phyloP scores from a whole-genome alignment of 257 asterid genomes.

The Rhazya stricta region DNA sequence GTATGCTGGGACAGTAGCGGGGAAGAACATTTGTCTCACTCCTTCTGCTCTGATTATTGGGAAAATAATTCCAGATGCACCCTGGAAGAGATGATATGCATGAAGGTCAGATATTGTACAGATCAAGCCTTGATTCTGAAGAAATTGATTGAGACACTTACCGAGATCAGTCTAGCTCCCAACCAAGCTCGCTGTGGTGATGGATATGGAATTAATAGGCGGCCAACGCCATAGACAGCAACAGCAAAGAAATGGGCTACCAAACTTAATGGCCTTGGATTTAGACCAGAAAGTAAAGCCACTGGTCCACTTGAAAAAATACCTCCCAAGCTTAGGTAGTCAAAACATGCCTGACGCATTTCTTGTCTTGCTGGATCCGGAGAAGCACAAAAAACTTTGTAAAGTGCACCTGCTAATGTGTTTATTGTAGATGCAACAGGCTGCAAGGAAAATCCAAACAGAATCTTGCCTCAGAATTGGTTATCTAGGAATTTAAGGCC shows the following conservation, averaged over 20 bases:
- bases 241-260: slow-evolving; percentile 64
- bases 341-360: slow-evolving; percentile 69
- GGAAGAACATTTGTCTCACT: slow-evolving; percentile 72
- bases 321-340: slow-evolving; percentile 68
- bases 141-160: slow-evolving; percentile 23
- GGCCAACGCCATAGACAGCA: slow-evolving; percentile 64
- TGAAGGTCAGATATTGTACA: neutral
- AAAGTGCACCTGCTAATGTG: slow-evolving; percentile 70
- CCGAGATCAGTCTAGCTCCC: slow-evolving; percentile 52
- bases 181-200: slow-evolving; percentile 50
- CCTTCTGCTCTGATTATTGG: slow-evolving; percentile 73
- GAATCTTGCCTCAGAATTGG: neutral
- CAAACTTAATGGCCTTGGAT: slow-evolving; percentile 63
- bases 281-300: slow-evolving; percentile 64
- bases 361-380: slow-evolving; percentile 66
- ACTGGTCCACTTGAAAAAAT: slow-evolving; percentile 53
- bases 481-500: neutral
- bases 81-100: slow-evolving; percentile 27
- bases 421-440: slow-evolving; percentile 83
- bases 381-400: slow-evolving; percentile 65
- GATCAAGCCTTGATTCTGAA: neutral
- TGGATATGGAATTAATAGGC: slow-evolving; percentile 61
- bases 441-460: slow-evolving; percentile 35
- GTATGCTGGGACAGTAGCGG: slow-evolving; percentile 67
- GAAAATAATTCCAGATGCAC: slow-evolving; percentile 62